These are phyloP conservation scores for Malassezia vespertilionis DNA, from an alignment of 1,284 basidiomycete genomes.

Conservation along the genomic window DNA sequence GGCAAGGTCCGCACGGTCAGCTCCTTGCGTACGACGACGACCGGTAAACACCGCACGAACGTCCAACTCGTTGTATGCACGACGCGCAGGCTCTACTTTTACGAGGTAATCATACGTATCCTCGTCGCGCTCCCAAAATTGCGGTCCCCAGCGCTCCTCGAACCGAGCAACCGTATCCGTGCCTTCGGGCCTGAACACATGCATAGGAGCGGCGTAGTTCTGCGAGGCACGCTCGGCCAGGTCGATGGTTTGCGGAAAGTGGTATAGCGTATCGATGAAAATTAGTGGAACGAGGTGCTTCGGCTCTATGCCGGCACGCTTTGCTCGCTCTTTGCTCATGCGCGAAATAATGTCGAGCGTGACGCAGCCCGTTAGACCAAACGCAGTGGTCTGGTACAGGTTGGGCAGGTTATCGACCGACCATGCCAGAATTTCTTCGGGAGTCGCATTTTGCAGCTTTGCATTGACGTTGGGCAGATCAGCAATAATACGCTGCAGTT, in stretches of 20 bases:
- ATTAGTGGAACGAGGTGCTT: constrained; percentile 46
- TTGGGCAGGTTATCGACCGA: constrained; percentile 44
- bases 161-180: constrained; percentile 65
- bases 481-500: constrained; percentile 12
- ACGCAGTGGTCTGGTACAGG: constrained; percentile 46
- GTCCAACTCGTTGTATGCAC: constrained; percentile 70
- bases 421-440: constrained; percentile 41
- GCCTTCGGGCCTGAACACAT: constrained; percentile 68
- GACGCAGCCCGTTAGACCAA: constrained; percentile 46
- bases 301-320: constrained; percentile 16
- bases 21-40: constrained; percentile 80
- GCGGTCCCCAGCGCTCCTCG: constrained; percentile 67
- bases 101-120: constrained; percentile 80
- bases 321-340: constrained; percentile 32
- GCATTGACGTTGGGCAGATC: constrained; percentile 39
- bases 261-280: constrained; percentile 74
- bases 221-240: constrained; percentile 69
- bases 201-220: constrained; percentile 63
- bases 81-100: constrained; percentile 86
- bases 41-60: constrained; percentile 89
- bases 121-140: constrained; percentile 81
- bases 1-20: constrained; percentile 66
- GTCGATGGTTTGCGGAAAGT: constrained; percentile 83
- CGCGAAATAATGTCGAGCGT: constrained; percentile 41
- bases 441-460: constrained; percentile 35